These are phyloP conservation scores for Strobilomyces echinocephalus DNA, from an alignment of 768 basidiomycete species.

Conservation along the genomic window DNA sequence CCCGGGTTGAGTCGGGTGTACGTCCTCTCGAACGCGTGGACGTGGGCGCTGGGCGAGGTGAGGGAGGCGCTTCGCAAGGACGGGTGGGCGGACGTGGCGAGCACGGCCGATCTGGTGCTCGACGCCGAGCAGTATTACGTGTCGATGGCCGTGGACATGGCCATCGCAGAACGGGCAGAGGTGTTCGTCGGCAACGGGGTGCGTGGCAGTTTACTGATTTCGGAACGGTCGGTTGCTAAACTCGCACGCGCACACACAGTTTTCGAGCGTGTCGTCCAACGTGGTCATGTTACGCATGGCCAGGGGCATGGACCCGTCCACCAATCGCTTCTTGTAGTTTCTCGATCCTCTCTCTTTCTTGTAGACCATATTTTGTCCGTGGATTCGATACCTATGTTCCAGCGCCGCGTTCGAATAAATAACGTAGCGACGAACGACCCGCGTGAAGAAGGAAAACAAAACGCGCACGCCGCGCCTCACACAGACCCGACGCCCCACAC, in stretches of 20 bases:
- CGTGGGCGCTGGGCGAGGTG: constrained; percentile 39
- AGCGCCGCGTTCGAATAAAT: too few species aligned
- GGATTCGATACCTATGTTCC: too few species aligned
- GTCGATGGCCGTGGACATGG: constrained; percentile 56
- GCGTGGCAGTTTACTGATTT: constrained; percentile 17
- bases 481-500: constrained; percentile 79
- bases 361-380: not conserved
- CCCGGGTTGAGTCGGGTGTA: constrained; percentile 34
- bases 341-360: not conserved
- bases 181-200: constrained; percentile 62
- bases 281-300: constrained; percentile 45
- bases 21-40: constrained; percentile 50
- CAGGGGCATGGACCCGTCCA: constrained; percentile 35
- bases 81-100: constrained; percentile 48
- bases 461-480: not conserved
- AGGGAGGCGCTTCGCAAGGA: constrained; percentile 36
- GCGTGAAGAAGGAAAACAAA: too few species aligned
- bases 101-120: constrained; percentile 38
- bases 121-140: constrained; percentile 45
- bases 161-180: constrained; percentile 51
- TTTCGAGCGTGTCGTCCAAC: constrained; percentile 49
- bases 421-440: too few species aligned
- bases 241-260: constrained; percentile 19
- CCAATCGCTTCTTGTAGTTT: constrained; percentile 40
- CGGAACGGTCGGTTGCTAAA: too few species aligned